phyloP scores from a whole-genome alignment of 163 green algal species.

The Chlorella variabilis region DNA sequence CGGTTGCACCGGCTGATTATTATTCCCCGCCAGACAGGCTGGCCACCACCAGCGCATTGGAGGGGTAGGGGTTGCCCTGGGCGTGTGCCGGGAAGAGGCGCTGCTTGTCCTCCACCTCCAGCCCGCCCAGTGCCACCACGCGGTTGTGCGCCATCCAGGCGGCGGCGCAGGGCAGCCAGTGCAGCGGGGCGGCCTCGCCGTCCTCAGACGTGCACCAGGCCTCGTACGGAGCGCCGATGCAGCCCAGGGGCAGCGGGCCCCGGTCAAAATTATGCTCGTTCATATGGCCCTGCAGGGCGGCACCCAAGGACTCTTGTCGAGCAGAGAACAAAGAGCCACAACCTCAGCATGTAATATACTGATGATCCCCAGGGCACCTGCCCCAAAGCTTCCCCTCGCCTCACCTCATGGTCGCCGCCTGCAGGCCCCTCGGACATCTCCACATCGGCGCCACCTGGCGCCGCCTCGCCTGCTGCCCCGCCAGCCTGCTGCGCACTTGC shows the following conservation, averaged over 20 bases:
- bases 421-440: neutral
- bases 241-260: conserved; percentile 14
- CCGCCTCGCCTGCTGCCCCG: neutral
- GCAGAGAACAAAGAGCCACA: neutral
- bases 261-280: conserved; percentile 1
- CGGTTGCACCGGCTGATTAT: too few relatives aligned
- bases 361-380: neutral
- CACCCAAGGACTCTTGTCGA: too few relatives aligned
- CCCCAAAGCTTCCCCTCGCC: too few relatives aligned
- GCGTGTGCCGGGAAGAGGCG: neutral
- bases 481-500: neutral
- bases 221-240: conserved; percentile 17
- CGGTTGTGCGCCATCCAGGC: conserved; percentile 13
- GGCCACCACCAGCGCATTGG: conserved; percentile 3
- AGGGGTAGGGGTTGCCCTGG: conserved; percentile 12
- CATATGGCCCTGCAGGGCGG: neutral
- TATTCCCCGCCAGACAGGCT: too few relatives aligned
- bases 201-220: neutral
- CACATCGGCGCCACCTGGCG: neutral
- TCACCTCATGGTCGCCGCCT: too few relatives aligned
- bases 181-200: conserved; percentile 9
- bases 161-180: conserved; percentile 22
- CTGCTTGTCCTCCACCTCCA: conserved; percentile 34
- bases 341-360: neutral
- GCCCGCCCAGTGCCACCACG: conserved; percentile 1